These are phyloP conservation scores for Trichoderma gracile DNA, from an alignment of 2,329 filamentous ascomycete genomes.

Conservation along the genomic window DNA sequence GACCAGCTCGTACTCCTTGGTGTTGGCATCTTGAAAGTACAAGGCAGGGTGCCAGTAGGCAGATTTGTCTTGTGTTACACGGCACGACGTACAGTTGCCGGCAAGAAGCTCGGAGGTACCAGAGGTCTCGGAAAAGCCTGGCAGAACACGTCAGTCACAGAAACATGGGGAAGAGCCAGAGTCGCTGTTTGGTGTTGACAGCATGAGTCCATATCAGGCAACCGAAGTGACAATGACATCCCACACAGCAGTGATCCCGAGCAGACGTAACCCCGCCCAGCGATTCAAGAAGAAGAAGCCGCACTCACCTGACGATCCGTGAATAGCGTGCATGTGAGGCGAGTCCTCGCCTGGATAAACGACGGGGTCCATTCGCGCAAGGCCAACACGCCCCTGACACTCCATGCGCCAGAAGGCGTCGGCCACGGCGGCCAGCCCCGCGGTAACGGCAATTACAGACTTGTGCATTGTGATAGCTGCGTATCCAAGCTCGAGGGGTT, in stretches of 20 bases:
- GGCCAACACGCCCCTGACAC: slow-evolving; percentile 68
- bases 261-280: slow-evolving; percentile 29
- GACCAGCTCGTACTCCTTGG: slow-evolving; percentile 68
- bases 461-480: slow-evolving; percentile 38
- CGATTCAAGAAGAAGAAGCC: not conserved
- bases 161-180: not conserved
- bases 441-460: slow-evolving; percentile 37
- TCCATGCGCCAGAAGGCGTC: slow-evolving; percentile 88
- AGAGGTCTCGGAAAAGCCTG: slow-evolving; percentile 66
- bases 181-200: not conserved
- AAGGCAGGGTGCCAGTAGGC: slow-evolving; percentile 81
- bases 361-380: slow-evolving; percentile 77
- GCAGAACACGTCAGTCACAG: slow-evolving; percentile 28
- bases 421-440: slow-evolving; percentile 43
- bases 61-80: slow-evolving; percentile 79
- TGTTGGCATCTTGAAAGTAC: slow-evolving; percentile 69
- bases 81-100: slow-evolving; percentile 77
- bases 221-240: not conserved
- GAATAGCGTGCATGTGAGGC: slow-evolving; percentile 71
- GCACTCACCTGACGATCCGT: slow-evolving; percentile 71
- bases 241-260: not conserved
- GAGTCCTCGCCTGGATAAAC: slow-evolving; percentile 61
- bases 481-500: slow-evolving; percentile 33
- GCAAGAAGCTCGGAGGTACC: slow-evolving; percentile 57
- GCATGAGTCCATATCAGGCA: not conserved